Conservation (phyloP, 2,329 filamentous ascomycete genomes). For the Diaporthe citriasiana region DNA sequence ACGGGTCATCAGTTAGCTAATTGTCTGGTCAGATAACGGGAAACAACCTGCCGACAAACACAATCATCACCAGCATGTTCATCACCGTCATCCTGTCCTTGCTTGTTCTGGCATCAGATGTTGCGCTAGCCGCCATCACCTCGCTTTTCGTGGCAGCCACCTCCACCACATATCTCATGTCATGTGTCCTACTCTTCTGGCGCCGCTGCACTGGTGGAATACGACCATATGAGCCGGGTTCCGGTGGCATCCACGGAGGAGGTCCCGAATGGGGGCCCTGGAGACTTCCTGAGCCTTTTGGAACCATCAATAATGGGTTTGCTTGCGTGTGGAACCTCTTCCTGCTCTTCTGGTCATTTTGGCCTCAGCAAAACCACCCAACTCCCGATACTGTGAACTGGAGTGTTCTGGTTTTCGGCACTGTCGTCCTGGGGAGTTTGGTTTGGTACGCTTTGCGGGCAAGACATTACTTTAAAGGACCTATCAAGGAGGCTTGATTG, state of each 20-base stretch:
- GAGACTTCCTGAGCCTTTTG: conserved; percentile 63
- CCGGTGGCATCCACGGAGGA: conserved; percentile 3
- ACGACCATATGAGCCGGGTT: background rate
- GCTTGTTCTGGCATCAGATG: conserved; percentile 47
- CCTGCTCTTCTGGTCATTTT: conserved; percentile 70
- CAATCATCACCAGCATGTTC: conserved; percentile 44
- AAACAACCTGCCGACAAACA: conserved; percentile 44
- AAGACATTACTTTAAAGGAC: conserved; percentile 60
- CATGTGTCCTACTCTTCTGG: conserved; percentile 56
- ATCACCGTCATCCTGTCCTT: conserved; percentile 47
- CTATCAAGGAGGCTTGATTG: conserved; percentile 47
- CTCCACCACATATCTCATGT: conserved; percentile 59
- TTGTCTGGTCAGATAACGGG: conserved; percentile 42
- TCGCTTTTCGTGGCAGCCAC: conserved; percentile 58
- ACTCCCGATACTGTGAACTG: conserved; percentile 61
- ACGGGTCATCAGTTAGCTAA: background rate
- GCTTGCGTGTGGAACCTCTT: conserved; percentile 67
- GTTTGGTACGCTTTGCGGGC: conserved; percentile 61
- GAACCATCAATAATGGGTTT: conserved; percentile 68
- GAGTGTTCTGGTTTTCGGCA: conserved; percentile 60
- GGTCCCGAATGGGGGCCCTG: conserved; percentile 68
- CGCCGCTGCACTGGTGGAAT: conserved; percentile 48
- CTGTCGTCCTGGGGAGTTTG: conserved; percentile 59
- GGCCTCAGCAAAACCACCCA: conserved; percentile 55
- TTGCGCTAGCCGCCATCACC: conserved; percentile 60